phyloP scores from a whole-genome alignment of 208 protist species.

The Phytomonas francai region DNA sequence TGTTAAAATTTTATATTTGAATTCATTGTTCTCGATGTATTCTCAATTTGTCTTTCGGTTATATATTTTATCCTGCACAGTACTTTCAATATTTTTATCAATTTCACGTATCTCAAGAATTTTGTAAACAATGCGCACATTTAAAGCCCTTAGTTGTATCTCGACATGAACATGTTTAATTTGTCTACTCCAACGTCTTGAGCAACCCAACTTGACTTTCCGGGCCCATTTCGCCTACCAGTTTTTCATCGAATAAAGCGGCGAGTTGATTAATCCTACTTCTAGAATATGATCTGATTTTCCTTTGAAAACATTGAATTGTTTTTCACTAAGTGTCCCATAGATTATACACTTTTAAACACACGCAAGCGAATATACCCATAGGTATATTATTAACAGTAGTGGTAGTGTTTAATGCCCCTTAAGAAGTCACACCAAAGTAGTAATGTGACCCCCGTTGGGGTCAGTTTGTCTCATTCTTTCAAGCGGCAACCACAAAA shows the following conservation, averaged over 20 bases:
- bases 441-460: background rate
- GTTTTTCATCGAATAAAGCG: background rate
- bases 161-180: background rate
- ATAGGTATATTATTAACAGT: conserved; percentile 1
- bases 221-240: background rate
- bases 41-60: background rate
- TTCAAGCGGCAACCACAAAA: background rate
- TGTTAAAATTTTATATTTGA: background rate
- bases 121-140: background rate
- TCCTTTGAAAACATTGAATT: background rate
- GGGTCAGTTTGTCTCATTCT: background rate
- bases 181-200: background rate
- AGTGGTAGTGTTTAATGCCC: background rate
- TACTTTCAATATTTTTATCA: conserved; percentile 1
- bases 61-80: background rate
- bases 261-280: background rate
- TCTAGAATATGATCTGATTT: background rate
- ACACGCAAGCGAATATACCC: background rate
- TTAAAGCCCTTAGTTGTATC: background rate
- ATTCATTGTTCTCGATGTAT: background rate
- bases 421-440: background rate
- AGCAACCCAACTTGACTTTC: background rate
- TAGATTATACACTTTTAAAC: background rate
- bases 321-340: background rate
- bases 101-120: background rate